These are phyloP conservation scores for Ophiostoma pallidulum DNA, from an alignment of 2,329 filamentous ascomycete species.

Conservation along the genomic window DNA sequence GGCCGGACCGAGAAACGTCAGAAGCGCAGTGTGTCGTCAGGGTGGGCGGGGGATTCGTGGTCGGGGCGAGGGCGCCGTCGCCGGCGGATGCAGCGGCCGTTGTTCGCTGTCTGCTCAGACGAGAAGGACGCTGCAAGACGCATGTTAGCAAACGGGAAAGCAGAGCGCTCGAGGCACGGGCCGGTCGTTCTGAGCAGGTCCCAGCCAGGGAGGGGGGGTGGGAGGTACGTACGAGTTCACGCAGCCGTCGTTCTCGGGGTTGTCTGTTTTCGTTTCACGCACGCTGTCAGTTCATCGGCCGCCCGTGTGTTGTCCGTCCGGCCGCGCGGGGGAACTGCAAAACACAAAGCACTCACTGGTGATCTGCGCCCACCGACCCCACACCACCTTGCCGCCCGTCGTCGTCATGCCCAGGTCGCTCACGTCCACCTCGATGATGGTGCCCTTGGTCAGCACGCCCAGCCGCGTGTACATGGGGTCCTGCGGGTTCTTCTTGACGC, in stretches of 20 bases:
- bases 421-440: slow-evolving; percentile 79
- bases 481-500: slow-evolving; percentile 66
- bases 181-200: no score
- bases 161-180: no score
- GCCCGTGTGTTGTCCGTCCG: no score
- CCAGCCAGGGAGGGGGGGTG: background rate
- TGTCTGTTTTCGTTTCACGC: slow-evolving; percentile 11
- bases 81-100: background rate
- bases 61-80: no score
- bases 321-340: no score
- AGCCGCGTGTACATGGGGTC: slow-evolving; percentile 87
- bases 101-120: background rate
- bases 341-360: slow-evolving; percentile 33
- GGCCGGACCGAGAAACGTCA: no score
- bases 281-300: no score
- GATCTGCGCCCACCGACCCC: slow-evolving; percentile 76
- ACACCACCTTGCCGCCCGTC: slow-evolving; percentile 83
- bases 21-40: no score
- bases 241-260: slow-evolving; percentile 19
- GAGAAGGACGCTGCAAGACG: background rate
- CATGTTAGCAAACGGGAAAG: no score
- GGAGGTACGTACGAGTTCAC: slow-evolving; percentile 16
- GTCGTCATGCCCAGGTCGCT: slow-evolving; percentile 86
- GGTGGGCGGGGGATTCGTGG: no score
- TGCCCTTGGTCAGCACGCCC: slow-evolving; percentile 70